phyloP scores from a whole-genome alignment of 805 yeast genomes.

The Candida koratica region DNA sequence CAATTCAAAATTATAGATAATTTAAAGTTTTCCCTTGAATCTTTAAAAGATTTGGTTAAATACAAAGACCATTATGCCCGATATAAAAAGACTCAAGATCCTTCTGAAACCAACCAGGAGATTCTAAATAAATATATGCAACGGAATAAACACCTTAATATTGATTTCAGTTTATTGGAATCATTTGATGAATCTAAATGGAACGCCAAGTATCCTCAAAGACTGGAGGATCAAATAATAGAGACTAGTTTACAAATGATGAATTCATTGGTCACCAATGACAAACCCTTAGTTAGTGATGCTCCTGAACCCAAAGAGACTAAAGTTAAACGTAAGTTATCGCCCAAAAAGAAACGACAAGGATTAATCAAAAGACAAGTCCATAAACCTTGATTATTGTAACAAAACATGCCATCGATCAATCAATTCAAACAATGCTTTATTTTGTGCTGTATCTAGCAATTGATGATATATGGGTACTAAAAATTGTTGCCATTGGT shows the following conservation, averaged over 20 bases:
- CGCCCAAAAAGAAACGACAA: constrained; percentile 7
- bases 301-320: constrained; percentile 1
- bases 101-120: constrained; percentile 31
- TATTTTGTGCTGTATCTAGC: constrained; percentile 23
- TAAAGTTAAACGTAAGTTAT: background rate
- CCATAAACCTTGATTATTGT: background rate
- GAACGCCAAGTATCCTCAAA: constrained; percentile 3
- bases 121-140: constrained; percentile 26
- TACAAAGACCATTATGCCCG: constrained; percentile 30
- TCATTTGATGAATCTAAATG: constrained; percentile 8
- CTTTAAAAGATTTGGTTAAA: constrained; percentile 20
- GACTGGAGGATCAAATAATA: background rate
- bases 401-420: constrained; percentile 30
- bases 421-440: constrained; percentile 26
- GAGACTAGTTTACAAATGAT: constrained; percentile 1
- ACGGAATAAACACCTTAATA: constrained; percentile 13
- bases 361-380: constrained; percentile 7
- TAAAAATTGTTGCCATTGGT: constrained; percentile 51
- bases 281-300: background rate
- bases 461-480: constrained; percentile 36
- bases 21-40: constrained; percentile 14
- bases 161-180: constrained; percentile 5
- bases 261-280: background rate
- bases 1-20: constrained; percentile 4
- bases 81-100: constrained; percentile 34